Evolutionary conservation across 495 filamentous ascomycete genomes (phyloP).

Genomic region (Penicillium malachiteum): DNA sequence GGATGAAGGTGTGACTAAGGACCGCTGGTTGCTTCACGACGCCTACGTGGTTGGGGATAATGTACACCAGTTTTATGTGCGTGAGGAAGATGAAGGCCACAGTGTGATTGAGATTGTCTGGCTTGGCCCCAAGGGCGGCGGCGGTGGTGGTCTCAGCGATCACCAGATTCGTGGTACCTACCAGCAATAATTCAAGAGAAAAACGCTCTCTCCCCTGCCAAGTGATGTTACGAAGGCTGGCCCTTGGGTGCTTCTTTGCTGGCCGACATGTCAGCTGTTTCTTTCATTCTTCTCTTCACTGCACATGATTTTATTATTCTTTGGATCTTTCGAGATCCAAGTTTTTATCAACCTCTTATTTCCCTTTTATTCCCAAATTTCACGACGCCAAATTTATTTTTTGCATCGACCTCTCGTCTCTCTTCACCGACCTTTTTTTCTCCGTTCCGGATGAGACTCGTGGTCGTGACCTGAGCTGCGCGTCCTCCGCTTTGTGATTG

Average conservation of each 20-base stretch:
- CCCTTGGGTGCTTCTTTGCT: slow-evolving; percentile 22
- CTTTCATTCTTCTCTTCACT: slow-evolving; percentile 25
- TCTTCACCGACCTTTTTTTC: slow-evolving; percentile 15
- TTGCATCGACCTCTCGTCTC: slow-evolving; percentile 15
- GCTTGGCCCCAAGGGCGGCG: slow-evolving; percentile 47
- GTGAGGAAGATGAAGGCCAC: slow-evolving; percentile 47
- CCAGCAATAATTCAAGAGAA: slow-evolving; percentile 24
- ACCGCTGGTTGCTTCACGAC: slow-evolving; percentile 46
- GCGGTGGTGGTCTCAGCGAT: slow-evolving; percentile 39
- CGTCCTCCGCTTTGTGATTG: slow-evolving; percentile 26
- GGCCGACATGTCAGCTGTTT: slow-evolving; percentile 11
- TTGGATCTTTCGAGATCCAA: slow-evolving; percentile 8
- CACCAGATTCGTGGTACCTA: slow-evolving; percentile 28
- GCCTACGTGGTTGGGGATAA: slow-evolving; percentile 46
- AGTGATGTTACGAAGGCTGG: slow-evolving; percentile 25
- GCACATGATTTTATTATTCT: slow-evolving; percentile 39
- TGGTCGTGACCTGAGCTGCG: slow-evolving; percentile 24
- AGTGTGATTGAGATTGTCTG: slow-evolving; percentile 51
- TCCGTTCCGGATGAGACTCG: slow-evolving; percentile 25
- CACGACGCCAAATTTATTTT: slow-evolving; percentile 22
- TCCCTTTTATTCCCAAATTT: slow-evolving; percentile 15
- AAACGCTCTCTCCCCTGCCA: slow-evolving; percentile 1
- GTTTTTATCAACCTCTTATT: slow-evolving; percentile 13
- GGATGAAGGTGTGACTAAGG: slow-evolving; percentile 43
- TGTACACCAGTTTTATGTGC: slow-evolving; percentile 49